Base-by-base conservation (phyloP, 495 filamentous ascomycete species). In the Peziza echinospora region DNA sequence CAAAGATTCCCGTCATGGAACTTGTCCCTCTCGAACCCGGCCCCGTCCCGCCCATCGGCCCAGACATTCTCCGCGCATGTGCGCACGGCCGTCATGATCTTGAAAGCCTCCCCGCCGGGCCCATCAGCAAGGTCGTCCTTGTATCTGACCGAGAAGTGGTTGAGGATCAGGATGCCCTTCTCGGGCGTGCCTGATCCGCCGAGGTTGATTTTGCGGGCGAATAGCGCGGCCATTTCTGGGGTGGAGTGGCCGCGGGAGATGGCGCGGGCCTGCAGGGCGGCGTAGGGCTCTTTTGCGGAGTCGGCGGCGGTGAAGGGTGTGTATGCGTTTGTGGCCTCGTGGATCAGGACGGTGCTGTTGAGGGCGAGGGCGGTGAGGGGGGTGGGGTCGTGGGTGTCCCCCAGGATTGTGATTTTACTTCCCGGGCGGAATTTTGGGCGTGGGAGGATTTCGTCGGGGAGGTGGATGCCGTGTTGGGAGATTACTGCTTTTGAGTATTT, bases 151-250 rank as follows among this genome's bases (percentile, higher is more conserved):
- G 53, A 56, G 9, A 56, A 56, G 49, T 56, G 53, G 28, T 56
- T 56, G 21, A 56, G 45, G 5, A 56, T 26, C 17, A 56, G 24
- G 8, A 56, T 9, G 2, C 44, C 53, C 2, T 47, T 41, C 17
- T 25, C 47, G 6, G 8, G 11, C 16, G n/a, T 25, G 16, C 24
- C 41, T 19, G 24, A 41, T 7, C 22, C 30, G 0, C 53, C 53
- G 10, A 56, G 13, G 17, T 25, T 23, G 10, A 56, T 41, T n/a
- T 45, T 45, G 24, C 16, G 42, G 2, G 53, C 53, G 30, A 56
- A 56, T 43, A 53, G 17, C 26, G 53, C 53, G 8, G 53, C 53
- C 53, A 56, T 56, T 48, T 56, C 53, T 7, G 53, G 53, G 11
- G 53, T 56, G 19, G 53, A 56, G 24, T 56, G 53, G 0, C 53